These are phyloP conservation scores for Rhodotorula diobovata DNA, from an alignment of 768 basidiomycete species.

Conservation along the genomic window DNA sequence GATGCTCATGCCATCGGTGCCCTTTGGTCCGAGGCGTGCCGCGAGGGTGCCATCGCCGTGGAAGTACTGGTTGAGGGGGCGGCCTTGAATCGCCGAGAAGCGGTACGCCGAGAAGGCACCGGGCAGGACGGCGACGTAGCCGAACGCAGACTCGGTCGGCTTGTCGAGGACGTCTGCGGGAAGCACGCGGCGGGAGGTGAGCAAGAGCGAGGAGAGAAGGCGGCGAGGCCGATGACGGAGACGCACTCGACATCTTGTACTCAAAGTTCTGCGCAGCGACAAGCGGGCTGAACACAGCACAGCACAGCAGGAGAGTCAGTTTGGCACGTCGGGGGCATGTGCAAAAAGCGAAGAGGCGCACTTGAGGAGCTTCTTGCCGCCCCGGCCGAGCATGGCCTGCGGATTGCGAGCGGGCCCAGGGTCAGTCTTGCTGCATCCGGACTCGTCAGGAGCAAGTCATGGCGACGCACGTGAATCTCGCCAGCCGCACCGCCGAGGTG, in stretches of 20 bases:
- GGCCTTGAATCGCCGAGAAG: constrained; percentile 83
- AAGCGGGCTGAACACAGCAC: constrained; percentile 53
- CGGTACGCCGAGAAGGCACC: constrained; percentile 96
- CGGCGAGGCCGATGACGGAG: background rate
- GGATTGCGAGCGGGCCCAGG: constrained; percentile 68
- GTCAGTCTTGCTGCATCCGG: background rate
- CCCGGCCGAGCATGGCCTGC: constrained; percentile 76
- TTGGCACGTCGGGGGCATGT: too few relatives aligned
- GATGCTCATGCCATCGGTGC: constrained; percentile 69
- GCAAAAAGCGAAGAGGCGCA: background rate
- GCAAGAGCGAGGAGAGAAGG: background rate
- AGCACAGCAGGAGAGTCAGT: too few relatives aligned
- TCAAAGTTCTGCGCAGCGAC: constrained; percentile 80
- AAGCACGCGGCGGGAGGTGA: background rate
- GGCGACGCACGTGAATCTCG: constrained; percentile 42
- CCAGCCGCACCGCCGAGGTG: constrained; percentile 40
- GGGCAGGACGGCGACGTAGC: constrained; percentile 54
- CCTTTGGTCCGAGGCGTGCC: constrained; percentile 84
- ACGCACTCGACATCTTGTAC: constrained; percentile 78
- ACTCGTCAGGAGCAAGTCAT: too few relatives aligned
- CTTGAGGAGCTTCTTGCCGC: constrained; percentile 83
- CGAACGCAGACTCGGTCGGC: constrained; percentile 89
- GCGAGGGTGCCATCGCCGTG: constrained; percentile 66
- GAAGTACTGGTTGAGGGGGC: constrained; percentile 59
- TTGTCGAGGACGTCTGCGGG: constrained; percentile 74